Percentiles rank a stretch among this genome's conserved stretches.
These are phyloP conservation scores for Globisporangium nagaii DNA, from an alignment of 352 stramenopile species.

Conservation along the genomic window DNA sequence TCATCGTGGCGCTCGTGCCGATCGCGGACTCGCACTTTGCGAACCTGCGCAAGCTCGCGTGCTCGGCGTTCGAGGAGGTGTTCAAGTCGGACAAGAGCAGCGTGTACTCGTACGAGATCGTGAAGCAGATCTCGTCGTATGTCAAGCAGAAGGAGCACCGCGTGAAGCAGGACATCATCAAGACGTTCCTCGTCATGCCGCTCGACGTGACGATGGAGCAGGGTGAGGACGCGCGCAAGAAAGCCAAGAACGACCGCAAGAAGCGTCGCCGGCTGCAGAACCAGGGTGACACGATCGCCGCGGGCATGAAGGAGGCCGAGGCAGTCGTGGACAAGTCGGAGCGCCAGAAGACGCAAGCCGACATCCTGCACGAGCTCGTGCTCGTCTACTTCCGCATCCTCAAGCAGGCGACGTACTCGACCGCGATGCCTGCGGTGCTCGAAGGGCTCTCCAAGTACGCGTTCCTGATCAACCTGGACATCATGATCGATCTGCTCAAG, in stretches of 20 bases:
- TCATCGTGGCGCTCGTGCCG: constrained; percentile 77
- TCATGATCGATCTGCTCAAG: constrained; percentile 94
- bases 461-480: constrained; percentile 98
- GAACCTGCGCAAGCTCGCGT: constrained; percentile 46
- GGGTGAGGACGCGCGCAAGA: constrained; percentile 69
- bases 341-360: constrained; percentile 91
- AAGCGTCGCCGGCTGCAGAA: constrained; percentile 74
- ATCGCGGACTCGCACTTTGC: constrained; percentile 66
- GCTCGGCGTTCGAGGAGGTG: constrained; percentile 61
- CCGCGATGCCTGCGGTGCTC: constrained; percentile 89
- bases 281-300: constrained; percentile 81
- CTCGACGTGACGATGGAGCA: constrained; percentile 86
- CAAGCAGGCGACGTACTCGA: constrained; percentile 87
- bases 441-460: constrained; percentile 93
- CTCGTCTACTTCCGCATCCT: constrained; percentile 97
- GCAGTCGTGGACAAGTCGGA: constrained; percentile 91
- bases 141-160: constrained; percentile 82
- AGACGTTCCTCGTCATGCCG: constrained; percentile 72
- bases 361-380: constrained; percentile 93
- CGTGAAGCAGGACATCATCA: constrained; percentile 70
- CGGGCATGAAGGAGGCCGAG: constrained; percentile 93
- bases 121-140: constrained; percentile 81
- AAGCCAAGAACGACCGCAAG: constrained; percentile 80
- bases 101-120: constrained; percentile 58
- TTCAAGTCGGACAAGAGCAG: constrained; percentile 77